Evolutionary conservation across 2,329 filamentous ascomycete species (phyloP).

Genomic region (Colletotrichum tropicicola): DNA sequence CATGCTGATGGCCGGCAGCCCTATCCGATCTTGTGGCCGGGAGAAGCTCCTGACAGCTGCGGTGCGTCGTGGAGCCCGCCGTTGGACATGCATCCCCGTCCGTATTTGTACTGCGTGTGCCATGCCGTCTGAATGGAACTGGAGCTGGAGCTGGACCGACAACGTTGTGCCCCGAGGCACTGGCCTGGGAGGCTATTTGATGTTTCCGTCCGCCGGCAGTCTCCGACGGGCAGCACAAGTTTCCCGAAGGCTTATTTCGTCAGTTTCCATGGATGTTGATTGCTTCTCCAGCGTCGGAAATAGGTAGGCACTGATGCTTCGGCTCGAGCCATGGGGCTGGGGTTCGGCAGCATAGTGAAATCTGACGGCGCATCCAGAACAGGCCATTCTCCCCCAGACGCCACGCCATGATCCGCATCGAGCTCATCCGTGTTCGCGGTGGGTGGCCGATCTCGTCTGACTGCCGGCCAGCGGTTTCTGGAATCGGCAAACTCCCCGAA

Average conservation of each 20-base stretch:
- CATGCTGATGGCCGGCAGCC: conserved; percentile 5
- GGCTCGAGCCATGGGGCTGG: neutral
- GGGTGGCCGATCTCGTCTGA: conserved; percentile 21
- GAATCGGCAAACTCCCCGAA: conserved; percentile 14
- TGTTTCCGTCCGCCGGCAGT: neutral
- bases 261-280: neutral
- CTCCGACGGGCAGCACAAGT: neutral
- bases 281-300: neutral
- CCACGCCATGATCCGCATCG: conserved; percentile 17
- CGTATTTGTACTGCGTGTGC: neutral
- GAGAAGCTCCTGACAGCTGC: conserved; percentile 6
- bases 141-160: neutral
- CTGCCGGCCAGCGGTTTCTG: conserved; percentile 17
- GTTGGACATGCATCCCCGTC: neutral
- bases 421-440: neutral
- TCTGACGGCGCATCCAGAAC: conserved; percentile 18
- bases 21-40: conserved; percentile 2
- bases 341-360: conserved; percentile 1
- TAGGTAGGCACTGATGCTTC: neutral
- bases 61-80: neutral
- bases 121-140: no score
- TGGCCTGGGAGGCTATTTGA: neutral
- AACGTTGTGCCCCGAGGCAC: neutral
- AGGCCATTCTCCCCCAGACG: conserved; percentile 18
- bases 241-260: neutral